Conservation (phyloP, 2,329 filamentous ascomycete species). For the Penicillium sumatraense region DNA sequence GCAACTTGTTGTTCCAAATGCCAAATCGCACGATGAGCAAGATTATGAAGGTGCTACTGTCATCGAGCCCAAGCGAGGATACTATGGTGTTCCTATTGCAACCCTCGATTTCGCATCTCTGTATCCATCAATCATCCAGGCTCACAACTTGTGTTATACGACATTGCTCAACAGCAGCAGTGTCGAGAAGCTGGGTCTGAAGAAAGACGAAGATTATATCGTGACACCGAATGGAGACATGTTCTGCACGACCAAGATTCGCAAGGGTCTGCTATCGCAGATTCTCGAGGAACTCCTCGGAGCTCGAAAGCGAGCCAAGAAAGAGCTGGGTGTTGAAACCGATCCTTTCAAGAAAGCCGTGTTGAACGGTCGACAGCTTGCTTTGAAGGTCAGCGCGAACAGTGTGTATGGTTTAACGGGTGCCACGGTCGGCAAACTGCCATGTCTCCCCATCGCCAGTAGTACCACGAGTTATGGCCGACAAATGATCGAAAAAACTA, state of each 20-base stretch:
- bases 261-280: conserved; percentile 89
- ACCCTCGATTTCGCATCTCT: conserved; percentile 98
- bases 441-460: conserved; percentile 92
- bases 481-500: conserved; percentile 98
- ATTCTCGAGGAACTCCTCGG: conserved; percentile 91
- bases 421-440: conserved; percentile 92
- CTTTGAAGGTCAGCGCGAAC: conserved; percentile 95
- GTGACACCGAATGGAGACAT: conserved; percentile 92
- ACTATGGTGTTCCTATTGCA: conserved; percentile 92
- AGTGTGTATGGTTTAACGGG: conserved; percentile 97
- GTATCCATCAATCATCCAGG: conserved; percentile 98
- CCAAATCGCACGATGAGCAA: conserved; percentile 75
- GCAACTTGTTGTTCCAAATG: conserved; percentile 89
- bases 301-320: conserved; percentile 95
- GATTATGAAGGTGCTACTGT: conserved; percentile 98
- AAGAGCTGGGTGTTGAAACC: conserved; percentile 82
- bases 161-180: conserved; percentile 81
- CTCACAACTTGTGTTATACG: conserved; percentile 97
- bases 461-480: conserved; percentile 96
- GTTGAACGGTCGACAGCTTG: conserved; percentile 93
- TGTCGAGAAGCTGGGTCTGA: conserved; percentile 75
- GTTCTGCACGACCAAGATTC: conserved; percentile 84
- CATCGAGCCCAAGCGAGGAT: conserved; percentile 91
- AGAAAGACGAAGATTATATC: conserved; percentile 94
- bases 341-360: conserved; percentile 98